Evolutionary conservation across 208 protist genomes (phyloP).

Genomic region (Polymyxa betae): DNA sequence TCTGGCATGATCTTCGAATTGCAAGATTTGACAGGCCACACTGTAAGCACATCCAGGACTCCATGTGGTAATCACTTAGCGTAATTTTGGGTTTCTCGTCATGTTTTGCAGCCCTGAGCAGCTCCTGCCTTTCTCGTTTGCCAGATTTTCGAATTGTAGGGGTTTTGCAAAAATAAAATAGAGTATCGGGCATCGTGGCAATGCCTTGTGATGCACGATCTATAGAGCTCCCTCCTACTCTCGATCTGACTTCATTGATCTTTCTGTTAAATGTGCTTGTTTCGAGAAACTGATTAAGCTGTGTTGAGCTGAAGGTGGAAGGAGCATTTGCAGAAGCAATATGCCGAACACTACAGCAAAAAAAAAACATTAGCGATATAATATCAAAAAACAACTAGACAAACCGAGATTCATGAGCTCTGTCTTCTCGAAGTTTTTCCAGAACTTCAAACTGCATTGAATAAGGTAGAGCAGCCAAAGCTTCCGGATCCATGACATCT

Average conservation of each 20-base stretch:
- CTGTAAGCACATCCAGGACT: neutral
- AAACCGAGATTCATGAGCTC: neutral
- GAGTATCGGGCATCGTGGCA: neutral
- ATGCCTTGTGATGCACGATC: neutral
- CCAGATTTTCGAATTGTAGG: neutral
- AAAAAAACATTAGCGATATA: neutral
- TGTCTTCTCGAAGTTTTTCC: neutral
- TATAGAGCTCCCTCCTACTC: neutral
- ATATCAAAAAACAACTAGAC: neutral
- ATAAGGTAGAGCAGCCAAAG: slow-evolving; percentile 27
- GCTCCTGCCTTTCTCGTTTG: neutral
- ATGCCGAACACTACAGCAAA: neutral
- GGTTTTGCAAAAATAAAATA: slow-evolving; percentile 5
- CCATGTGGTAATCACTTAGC: neutral
- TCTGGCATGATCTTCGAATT: slow-evolving; percentile 37
- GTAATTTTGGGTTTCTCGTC: neutral
- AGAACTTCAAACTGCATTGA: slow-evolving; percentile 48
- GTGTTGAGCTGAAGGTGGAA: neutral
- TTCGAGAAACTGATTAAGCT: neutral
- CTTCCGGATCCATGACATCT: neutral
- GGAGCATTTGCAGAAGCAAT: neutral
- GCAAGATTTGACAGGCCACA: neutral
- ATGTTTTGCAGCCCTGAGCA: neutral
- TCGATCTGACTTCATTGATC: neutral
- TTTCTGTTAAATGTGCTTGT: slow-evolving; percentile 31